Conservation (phyloP, 1,139 yeast species). For the Scheffersomyces parashehatae region DNA sequence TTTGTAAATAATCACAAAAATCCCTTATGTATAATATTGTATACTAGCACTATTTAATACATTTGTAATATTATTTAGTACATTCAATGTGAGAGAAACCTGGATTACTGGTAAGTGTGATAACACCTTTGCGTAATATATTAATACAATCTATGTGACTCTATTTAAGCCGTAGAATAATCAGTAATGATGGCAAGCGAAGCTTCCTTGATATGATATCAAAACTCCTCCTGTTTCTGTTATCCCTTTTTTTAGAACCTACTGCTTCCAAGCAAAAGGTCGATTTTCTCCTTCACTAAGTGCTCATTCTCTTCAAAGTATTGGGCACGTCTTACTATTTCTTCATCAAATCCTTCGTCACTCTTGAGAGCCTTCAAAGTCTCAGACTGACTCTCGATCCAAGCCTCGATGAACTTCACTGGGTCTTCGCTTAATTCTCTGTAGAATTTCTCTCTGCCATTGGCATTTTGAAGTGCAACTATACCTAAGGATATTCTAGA, state of each 20-base stretch:
- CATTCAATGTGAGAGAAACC: neutral
- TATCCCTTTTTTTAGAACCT: constrained; percentile 12
- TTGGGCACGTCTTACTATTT: constrained; percentile 77
- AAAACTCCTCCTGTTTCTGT: no score
- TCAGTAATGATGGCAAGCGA: no score
- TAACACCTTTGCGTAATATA: neutral
- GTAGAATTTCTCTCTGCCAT: constrained; percentile 57
- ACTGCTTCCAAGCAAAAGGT: constrained; percentile 56
- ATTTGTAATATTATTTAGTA: neutral
- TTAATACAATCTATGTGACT: neutral
- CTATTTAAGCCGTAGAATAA: no score
- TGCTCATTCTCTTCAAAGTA: constrained; percentile 73
- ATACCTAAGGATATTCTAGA: constrained; percentile 61
- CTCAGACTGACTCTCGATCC: constrained; percentile 74
- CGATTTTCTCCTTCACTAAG: constrained; percentile 72
- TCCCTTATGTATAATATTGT: constrained; percentile 2
- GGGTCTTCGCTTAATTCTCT: constrained; percentile 75
- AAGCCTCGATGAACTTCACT: constrained; percentile 66
- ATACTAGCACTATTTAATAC: constrained; percentile 3
- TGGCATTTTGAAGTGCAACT: constrained; percentile 64
- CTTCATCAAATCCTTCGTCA: constrained; percentile 91
- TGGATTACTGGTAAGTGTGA: no score
- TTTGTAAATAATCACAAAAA: no score
- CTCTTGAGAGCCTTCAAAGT: constrained; percentile 76
- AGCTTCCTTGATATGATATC: no score